Base-by-base conservation (phyloP, 208 protist species). In the Trypanosoma grayi region DNA sequence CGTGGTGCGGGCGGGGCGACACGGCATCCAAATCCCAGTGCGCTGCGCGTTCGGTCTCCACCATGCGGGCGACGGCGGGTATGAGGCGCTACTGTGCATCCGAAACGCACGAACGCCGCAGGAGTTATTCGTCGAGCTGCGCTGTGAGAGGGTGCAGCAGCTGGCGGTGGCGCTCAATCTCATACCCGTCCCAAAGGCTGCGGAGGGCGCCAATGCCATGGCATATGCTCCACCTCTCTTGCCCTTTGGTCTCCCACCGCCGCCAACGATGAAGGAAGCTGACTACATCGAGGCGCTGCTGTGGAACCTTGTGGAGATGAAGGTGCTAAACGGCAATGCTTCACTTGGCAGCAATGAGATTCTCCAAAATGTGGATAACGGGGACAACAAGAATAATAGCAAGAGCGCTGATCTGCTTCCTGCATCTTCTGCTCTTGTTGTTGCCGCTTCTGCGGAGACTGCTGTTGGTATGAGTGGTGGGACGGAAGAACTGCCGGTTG, bases 151-250 rank as follows among this genome's bases (percentile, higher is more conserved):
- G 0, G 80, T 95, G n/a, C 70, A 86, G 67, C 70, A 66, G 41
- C 75, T 93, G 27, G 37, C 66, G 4, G 77, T 93, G 5, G 73
- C 81, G 8, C 52, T 89, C 9, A 78, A 91, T 37, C 64, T 92
- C 25, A 66, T 81, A 65, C 47, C 59, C 9, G 50, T 65, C 22
- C 57, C 59, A 20, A 59, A 59, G 20, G 44, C 0, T 51, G 36
- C 28, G 24, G 20, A 57, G 4, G 39, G 45, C 9, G 3, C 25
- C 22, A 33, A 18, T 53, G 31, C 30, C 13, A 61, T 66, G 41
- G 51, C 50, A 13, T 65, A 59, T 36, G 40, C 55, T 11, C 51
- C 57, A 16, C 58, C 66, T 20, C 7, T 53, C 9, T 37, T 72
- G 16, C 50, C 57, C 0, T 37, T 4, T 1, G n/a, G 8, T 36